Conservation (phyloP, 345 rosid genomes). For the Boechera divaricarpa region DNA sequence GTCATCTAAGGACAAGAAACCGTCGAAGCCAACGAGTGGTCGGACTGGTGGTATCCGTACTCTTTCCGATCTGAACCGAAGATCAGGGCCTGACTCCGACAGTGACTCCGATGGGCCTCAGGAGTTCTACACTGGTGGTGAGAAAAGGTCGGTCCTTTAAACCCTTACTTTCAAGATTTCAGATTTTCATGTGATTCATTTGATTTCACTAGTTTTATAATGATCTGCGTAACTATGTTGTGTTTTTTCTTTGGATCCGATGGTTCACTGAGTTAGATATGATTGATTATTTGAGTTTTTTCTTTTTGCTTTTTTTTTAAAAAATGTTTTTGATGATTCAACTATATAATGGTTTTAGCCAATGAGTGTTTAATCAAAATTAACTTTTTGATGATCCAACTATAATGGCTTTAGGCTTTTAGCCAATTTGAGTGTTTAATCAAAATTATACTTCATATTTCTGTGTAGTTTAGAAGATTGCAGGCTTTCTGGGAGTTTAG, state of each 20-base stretch:
- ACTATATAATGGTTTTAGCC: not conserved
- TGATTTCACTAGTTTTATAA: not conserved
- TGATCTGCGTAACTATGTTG: not conserved
- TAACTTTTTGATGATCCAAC: not conserved
- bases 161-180: not conserved
- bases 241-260: not conserved
- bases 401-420: not conserved
- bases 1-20: slow-evolving; percentile 81
- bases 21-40: slow-evolving; percentile 66
- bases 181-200: not conserved
- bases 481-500: not conserved
- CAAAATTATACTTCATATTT: not conserved
- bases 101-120: slow-evolving; percentile 83
- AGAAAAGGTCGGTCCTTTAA: slow-evolving; percentile 66
- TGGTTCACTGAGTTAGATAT: not conserved
- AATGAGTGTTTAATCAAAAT: not conserved
- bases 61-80: slow-evolving; percentile 84
- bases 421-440: not conserved
- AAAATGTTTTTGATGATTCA: not conserved
- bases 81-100: slow-evolving; percentile 76
- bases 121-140: slow-evolving; percentile 95
- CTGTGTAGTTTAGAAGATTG: slow-evolving; percentile 15
- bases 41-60: slow-evolving; percentile 75
- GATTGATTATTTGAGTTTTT: not conserved
- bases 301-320: too few relatives aligned